Evolutionary conservation across 768 basidiomycete species (phyloP), one percentile per base, ranked within the genome.

Genomic region (Boletus subcaerulescens): DNA sequence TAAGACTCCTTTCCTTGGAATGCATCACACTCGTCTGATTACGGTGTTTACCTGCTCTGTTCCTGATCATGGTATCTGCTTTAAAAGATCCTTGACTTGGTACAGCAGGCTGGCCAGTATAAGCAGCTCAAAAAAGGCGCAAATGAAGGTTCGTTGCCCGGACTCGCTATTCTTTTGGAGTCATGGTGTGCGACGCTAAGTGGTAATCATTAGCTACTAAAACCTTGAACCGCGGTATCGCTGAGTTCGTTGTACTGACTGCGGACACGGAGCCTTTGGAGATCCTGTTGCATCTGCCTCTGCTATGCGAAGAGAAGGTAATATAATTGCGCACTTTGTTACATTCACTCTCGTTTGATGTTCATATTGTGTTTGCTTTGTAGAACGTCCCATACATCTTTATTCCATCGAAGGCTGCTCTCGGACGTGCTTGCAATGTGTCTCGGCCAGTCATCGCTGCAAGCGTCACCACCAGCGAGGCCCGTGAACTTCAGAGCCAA

Each of bases 71-170:
- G 51, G 32, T 50, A 14, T 38, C 14, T 41, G 32, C 20, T 41
- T 33, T 35, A 18, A 52, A 64, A 96, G 93, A 97, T 98, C 66
- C 82, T 99, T 51, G 96, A 98, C 67, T 80, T 98, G 53, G 89
- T 97, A 32, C 93, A 97, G 70, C 91, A 96, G 74, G 95, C 96
- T 40, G 79, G 84, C n/a, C 89, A 94, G 73, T 97, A 96, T 79
- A 98, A 98, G 76, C 95, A 98, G 73, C 77, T 98, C 45, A 98
- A 98, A 78, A 98, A 98, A 77, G 96, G 97, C 57, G 97, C 97
- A 41, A 99, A 99, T 74, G 97, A 99, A 83, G 91, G 92, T 91
- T 46, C 35, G 79, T 65, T 29, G 15, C 17, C n/a, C 45, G n/a
- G 3, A 15, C 26, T 26, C n/a, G 29, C 50, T 22, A 14, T 35